These are phyloP conservation scores for Cyberlindnera americana DNA, from an alignment of 805 yeast genomes.

Conservation along the genomic window DNA sequence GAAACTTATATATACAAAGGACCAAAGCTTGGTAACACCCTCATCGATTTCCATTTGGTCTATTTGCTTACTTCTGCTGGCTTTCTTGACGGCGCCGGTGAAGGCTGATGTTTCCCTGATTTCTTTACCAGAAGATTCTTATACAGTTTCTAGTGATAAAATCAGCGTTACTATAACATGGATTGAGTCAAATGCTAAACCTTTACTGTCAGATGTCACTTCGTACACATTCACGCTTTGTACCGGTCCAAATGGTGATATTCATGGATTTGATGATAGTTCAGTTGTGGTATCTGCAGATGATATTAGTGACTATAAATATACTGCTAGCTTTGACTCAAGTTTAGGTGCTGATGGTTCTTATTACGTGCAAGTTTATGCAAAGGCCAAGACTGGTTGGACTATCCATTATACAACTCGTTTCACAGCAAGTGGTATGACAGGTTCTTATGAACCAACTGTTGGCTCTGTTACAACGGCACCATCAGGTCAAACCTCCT, in stretches of 20 bases:
- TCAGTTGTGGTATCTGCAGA: conserved; percentile 28
- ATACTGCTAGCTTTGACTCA: conserved; percentile 42
- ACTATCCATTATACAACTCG: conserved; percentile 68
- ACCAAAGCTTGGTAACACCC: neutral
- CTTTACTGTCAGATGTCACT: conserved; percentile 41
- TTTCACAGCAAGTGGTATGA: conserved; percentile 66
- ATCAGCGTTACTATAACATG: conserved; percentile 41
- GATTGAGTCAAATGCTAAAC: conserved; percentile 50
- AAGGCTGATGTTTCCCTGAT: conserved; percentile 28
- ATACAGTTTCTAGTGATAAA: conserved; percentile 25
- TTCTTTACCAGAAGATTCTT: conserved; percentile 17
- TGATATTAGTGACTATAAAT: conserved; percentile 30
- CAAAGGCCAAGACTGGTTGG: conserved; percentile 41
- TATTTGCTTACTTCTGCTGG: neutral
- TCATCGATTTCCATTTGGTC: neutral
- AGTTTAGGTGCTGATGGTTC: conserved; percentile 56
- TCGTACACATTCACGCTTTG: conserved; percentile 55
- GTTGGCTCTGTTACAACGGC: conserved; percentile 44
- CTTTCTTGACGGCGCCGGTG: conserved; percentile 6
- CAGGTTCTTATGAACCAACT: conserved; percentile 50
- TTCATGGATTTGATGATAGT: conserved; percentile 38
- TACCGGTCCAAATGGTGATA: conserved; percentile 57
- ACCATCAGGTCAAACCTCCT: conserved; percentile 38
- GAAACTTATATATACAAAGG: too few species aligned
- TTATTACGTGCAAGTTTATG: conserved; percentile 69